These are phyloP conservation scores for Podospora bellae-mahoneyi DNA, from an alignment of 495 filamentous ascomycete genomes.

Conservation along the genomic window DNA sequence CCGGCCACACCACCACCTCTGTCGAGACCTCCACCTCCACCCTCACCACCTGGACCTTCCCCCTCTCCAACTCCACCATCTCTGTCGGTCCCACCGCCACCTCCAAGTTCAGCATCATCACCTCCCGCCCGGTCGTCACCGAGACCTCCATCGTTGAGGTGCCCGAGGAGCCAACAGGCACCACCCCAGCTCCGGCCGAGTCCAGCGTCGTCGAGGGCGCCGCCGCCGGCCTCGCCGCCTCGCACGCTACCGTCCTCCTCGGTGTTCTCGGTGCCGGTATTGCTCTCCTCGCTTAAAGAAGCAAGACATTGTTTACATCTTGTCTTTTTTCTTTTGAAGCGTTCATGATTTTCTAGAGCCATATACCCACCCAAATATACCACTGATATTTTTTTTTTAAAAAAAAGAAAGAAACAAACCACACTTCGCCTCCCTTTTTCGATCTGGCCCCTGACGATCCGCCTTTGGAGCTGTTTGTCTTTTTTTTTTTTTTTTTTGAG, in stretches of 20 bases:
- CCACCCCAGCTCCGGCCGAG: slow-evolving; percentile 19
- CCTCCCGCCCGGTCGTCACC: slow-evolving; percentile 28
- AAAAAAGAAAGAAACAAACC: too few relatives aligned
- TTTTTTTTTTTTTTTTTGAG: too few relatives aligned
- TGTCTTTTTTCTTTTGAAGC: neutral
- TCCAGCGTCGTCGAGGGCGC: slow-evolving; percentile 30
- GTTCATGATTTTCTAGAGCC: slow-evolving; percentile 6
- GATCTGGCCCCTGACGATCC: slow-evolving; percentile 18
- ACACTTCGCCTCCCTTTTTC: neutral
- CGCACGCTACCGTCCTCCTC: slow-evolving; percentile 40
- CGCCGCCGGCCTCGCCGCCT: slow-evolving; percentile 35
- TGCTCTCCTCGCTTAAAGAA: slow-evolving; percentile 41
- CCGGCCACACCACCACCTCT: slow-evolving; percentile 34
- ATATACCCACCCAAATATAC: neutral
- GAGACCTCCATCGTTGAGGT: slow-evolving; percentile 13
- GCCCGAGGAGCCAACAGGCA: slow-evolving; percentile 14
- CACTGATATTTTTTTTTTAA: neutral
- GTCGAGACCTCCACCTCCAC: slow-evolving; percentile 28
- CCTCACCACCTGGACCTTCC: slow-evolving; percentile 27
- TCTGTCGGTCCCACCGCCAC: slow-evolving; percentile 39
- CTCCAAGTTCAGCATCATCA: slow-evolving; percentile 28
- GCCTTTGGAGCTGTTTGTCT: slow-evolving; percentile 3
- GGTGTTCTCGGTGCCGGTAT: slow-evolving; percentile 42
- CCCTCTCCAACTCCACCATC: slow-evolving; percentile 38
- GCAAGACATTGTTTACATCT: neutral